Evolutionary conservation across 2,329 filamentous ascomycete genomes (phyloP), one percentile per base, ranked within the genome.

Genomic region (Pyrenophora graminea): DNA sequence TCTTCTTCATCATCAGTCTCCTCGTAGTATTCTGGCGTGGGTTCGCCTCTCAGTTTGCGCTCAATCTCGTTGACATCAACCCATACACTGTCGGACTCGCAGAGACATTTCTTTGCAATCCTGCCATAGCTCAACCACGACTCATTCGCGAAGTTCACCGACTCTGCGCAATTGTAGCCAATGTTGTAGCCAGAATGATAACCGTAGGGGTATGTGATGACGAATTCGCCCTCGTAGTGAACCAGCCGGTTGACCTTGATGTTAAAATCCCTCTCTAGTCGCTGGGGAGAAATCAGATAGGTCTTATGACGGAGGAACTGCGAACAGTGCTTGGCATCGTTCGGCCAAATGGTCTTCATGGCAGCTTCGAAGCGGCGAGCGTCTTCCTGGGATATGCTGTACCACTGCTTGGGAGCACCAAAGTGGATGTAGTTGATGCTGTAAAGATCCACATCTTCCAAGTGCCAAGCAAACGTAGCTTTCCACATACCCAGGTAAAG

Each of bases 371-470:
- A 99, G 13, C 89, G 87, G 43, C 91, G 85, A 12, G 93, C 91
- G 71, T 99, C 94, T 59, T 90, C 89, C 72, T 97, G 95, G 0
- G 93, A 96, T 60, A 99, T 97, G 74, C 92, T 97, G 77, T 99
- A 99, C 94, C 94, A 99, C 73, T 99, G 94, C 76, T 99, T 99
- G 0, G 94, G 94, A 1, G 94, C 94, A 47, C 94, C 94, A 72
- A 99, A 99, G 69, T 99, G 94, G 53, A 99, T 91, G 73, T 97
- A 99, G 77, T 99, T 99, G 81, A 99, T 99, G 72, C 92, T 97
- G 84, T 99, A 99, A 4, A 99, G 83, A 77, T 99, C 94, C 36
- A 99, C 93, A 71, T 99, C 94, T 72, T 99, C 94, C 45, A 99
- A 78, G 82, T 99, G 94, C 94, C 94, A 99, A 7, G 94, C 94